Base-by-base conservation (phyloP, 1,139 yeast genomes). In the Suhomyces maxii region DNA sequence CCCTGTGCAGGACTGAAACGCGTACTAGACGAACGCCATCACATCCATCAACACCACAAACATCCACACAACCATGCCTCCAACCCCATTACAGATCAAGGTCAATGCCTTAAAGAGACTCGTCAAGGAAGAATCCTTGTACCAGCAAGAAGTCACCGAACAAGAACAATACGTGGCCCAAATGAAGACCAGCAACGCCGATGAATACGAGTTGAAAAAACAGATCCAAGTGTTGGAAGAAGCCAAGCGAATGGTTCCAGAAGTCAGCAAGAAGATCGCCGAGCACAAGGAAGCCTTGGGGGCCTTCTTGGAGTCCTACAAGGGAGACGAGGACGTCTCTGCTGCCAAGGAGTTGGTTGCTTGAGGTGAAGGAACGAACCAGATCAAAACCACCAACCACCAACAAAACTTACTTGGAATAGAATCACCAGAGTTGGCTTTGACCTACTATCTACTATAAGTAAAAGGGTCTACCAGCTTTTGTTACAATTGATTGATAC, bases 11-110 rank as follows among this genome's bases (percentile, higher is more conserved):
- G 3, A 18, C 23, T 18, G 23, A 18, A 18, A 18, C 23, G 23
- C 23, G 23, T 18, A 18, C 23, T 18, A 18, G 23, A 28, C 31
- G 31, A 9, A 11, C 31, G 31, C 31, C 31, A 28, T 9, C 31
- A 28, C 7, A 11, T 28, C 31, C 3, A 28, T 28, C 23, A 18
- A 18, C 23, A 18, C 23, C 23, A 18, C 23, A 18, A 18, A 18
- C 23, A 28, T 9, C 31, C 31, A 25, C 11, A 14, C 37, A 28
- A 54, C 31, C 42, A 89, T 88, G 91, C 79, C 91, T 2, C 96
- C 96, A 39, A 73, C 90, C 1, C 83, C 79, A 52, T 66, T 88
- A 45, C 88, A 86, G 57, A 89, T 90, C 66, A 89, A 89, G 59
- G 76, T 80, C 42, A 82, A 80, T 53, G 95, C 97, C 3, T 73